A percentile compares a stretch with the other conserved stretches of the same genome.
Evolutionary conservation across 768 basidiomycete species (phyloP).

Genomic region (Tricholomella constricta): DNA sequence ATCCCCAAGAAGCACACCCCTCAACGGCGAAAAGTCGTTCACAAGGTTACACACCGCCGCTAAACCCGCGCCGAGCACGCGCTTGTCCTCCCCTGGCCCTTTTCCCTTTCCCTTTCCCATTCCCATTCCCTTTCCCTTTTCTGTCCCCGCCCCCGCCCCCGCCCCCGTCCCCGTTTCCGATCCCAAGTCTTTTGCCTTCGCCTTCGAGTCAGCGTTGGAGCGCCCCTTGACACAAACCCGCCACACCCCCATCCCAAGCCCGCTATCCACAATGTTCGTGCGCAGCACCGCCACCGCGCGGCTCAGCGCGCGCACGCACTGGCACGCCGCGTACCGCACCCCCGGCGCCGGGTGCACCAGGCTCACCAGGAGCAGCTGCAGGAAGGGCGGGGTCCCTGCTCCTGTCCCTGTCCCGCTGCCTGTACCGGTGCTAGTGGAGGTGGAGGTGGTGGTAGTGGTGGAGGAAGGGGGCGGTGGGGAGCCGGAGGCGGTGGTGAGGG

Average conservation of each 20-base stretch:
- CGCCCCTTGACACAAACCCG: conserved; percentile 39
- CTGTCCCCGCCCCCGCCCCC: neutral
- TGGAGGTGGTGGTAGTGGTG: conserved; percentile 38
- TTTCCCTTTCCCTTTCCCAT: conserved; percentile 30
- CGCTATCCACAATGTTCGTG: conserved; percentile 84
- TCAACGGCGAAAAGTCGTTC: conserved; percentile 82
- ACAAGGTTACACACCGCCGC: conserved; percentile 84
- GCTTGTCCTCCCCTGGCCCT: conserved; percentile 67
- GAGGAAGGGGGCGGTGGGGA: conserved; percentile 42
- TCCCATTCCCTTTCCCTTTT: neutral
- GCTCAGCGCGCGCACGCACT: conserved; percentile 78
- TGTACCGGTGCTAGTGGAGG: neutral
- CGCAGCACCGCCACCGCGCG: conserved; percentile 79
- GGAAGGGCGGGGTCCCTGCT: conserved; percentile 40
- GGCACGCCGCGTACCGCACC: conserved; percentile 85
- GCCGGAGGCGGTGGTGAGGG: conserved; percentile 44
- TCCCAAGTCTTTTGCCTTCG: conserved; percentile 3
- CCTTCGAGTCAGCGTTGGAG: conserved; percentile 34
- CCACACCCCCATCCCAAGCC: conserved; percentile 73
- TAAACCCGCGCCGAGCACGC: conserved; percentile 72
- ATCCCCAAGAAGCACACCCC: conserved; percentile 65
- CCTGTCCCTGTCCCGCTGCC: neutral
- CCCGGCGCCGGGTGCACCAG: conserved; percentile 67
- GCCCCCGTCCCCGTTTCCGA: neutral
- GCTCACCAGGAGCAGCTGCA: conserved; percentile 46